Conservation (phyloP, 495 filamentous ascomycete genomes). For the Daldinia grandis region DNA sequence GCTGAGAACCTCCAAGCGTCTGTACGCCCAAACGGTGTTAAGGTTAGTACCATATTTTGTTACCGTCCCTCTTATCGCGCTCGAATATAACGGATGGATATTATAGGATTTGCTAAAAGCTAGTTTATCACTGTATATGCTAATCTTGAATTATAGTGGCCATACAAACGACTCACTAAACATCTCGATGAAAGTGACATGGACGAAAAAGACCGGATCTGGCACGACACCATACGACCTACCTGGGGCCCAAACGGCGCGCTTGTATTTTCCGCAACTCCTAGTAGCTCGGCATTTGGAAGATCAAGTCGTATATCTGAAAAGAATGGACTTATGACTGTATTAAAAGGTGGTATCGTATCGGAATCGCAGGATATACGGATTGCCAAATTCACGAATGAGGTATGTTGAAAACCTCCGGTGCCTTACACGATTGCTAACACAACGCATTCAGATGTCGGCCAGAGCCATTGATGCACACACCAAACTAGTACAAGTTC, state of each 20-base stretch:
- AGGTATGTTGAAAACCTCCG: constrained; percentile 49
- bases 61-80: constrained; percentile 1
- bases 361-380: constrained; percentile 57
- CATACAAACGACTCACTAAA: constrained; percentile 80
- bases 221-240: constrained; percentile 74
- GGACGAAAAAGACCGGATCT: constrained; percentile 64
- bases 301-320: constrained; percentile 39
- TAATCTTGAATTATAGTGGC: constrained; percentile 72
- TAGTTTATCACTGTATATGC: constrained; percentile 40
- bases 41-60: constrained; percentile 58
- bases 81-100: background rate
- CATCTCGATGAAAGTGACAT: constrained; percentile 66
- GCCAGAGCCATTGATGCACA: constrained; percentile 41
- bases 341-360: constrained; percentile 45
- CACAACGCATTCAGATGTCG: constrained; percentile 36
- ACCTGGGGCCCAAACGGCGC: constrained; percentile 80
- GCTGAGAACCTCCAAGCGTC: constrained; percentile 51
- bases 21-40: constrained; percentile 54
- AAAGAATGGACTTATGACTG: constrained; percentile 44
- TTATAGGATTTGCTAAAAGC: constrained; percentile 1
- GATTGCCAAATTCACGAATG: constrained; percentile 61
- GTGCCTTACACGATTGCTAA: constrained; percentile 5
- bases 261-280: constrained; percentile 66
- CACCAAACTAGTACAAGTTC: constrained; percentile 36
- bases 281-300: constrained; percentile 47